Base-by-base conservation (phyloP, 305 asterid genomes). In the Rubia balearica region DNA sequence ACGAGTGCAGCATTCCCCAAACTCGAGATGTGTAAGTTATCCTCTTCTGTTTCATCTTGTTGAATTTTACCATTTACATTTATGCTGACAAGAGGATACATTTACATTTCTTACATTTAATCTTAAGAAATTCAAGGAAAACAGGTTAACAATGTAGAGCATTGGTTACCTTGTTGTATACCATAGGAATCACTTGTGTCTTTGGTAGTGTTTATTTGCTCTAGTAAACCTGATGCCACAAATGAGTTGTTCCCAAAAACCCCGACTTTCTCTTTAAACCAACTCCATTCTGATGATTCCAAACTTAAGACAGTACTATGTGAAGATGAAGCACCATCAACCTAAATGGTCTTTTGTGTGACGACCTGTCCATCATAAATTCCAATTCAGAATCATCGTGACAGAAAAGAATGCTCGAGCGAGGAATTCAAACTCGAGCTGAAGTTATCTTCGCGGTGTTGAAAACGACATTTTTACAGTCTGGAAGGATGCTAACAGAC, bases 401-500 rank as follows among this genome's bases (percentile, higher is more conserved):
- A 36, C 6, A 12, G 8, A 9, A 30, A 27, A 51, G 48, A 17
- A 14, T 11, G 8, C 65, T 49, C 7, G 19, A 49, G 56, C 8
- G 2, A 7, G 14, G 4, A 49, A 4, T 13, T 4, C 56, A 16
- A 62, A 60, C 48, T 10, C 6, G 21, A 16, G 36, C 38, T 7
- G 49, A 33, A 63, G 72, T 64, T 83, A 90, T 95, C 95, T 86
- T 85, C 33, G 96, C 96, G 0, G 96, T 84, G 87, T 88, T 90
- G 85, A 84, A 86, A 70, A 88, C 77, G 30, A 85, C 96, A 67
- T 84, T 88, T 73, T 68, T 75, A 51, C 95, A 90, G 73, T 90
- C 93, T 2, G 96, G 96, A 83, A 90, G 96, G 74, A 90, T 88
- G 88, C 96, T 88, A 61, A 90, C 96, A 72, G 96, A 90, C 96